Evolutionary conservation across 2,329 filamentous ascomycete species (phyloP).

Genomic region (Verticillium dahliae): DNA sequence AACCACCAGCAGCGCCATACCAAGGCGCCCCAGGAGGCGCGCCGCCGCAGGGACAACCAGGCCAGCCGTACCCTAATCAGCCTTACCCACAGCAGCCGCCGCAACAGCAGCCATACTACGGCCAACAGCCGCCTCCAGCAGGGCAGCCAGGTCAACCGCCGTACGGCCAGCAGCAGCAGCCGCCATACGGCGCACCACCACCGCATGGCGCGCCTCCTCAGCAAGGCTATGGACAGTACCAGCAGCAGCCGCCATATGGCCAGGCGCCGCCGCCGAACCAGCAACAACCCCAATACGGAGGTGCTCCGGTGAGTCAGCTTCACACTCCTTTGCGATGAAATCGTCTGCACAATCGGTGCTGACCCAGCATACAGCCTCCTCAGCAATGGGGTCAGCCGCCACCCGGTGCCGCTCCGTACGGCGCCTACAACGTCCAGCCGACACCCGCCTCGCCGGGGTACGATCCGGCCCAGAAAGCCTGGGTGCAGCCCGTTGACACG

Average conservation of each 20-base stretch:
- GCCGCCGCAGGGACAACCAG: not conserved
- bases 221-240: conserved; percentile 2
- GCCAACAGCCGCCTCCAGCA: conserved; percentile 1
- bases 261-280: not conserved
- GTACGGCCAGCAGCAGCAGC: conserved; percentile 3
- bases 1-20: not conserved
- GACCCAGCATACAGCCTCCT: not conserved
- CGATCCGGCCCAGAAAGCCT: conserved; percentile 18
- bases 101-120: conserved; percentile 6
- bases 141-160: conserved; percentile 1
- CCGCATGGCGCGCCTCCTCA: not conserved
- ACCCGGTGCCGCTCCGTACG: conserved; percentile 4
- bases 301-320: not conserved
- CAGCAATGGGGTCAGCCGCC: conserved; percentile 14
- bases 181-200: conserved; percentile 2
- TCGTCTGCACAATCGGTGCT: not conserved
- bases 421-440: conserved; percentile 8
- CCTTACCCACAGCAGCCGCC: not conserved
- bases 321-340: not conserved
- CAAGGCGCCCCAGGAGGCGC: not conserved
- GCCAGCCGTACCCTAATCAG: not conserved
- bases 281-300: not conserved
- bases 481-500: conserved; percentile 20
- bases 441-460: conserved; percentile 21
- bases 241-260: conserved; percentile 5